A percentile compares a stretch with the other conserved stretches of the same genome.
Evolutionary conservation across 192 early-diverging fungal genomes (phyloP).

Genomic region (Chytriomyces hyalinus): DNA sequence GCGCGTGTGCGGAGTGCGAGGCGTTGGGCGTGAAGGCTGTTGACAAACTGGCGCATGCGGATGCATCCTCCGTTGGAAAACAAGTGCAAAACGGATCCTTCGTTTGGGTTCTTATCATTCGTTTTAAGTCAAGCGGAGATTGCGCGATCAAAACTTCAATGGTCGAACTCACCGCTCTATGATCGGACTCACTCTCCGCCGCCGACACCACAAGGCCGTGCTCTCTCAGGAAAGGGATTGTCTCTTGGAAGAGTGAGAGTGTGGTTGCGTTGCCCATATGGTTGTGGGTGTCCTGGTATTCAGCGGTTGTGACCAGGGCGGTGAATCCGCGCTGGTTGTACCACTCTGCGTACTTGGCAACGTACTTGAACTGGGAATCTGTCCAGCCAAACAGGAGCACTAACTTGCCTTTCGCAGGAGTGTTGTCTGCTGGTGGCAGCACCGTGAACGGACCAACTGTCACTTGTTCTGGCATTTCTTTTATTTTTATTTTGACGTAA

Average conservation of each 20-base stretch:
- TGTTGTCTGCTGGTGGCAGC: not conserved
- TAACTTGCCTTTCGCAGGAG: not conserved
- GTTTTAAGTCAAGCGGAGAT: not conserved
- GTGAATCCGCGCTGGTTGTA: constrained; percentile 5
- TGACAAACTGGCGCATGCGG: not conserved
- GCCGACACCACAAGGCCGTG: not conserved
- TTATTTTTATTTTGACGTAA: not conserved
- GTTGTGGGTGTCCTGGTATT: not conserved
- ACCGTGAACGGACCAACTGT: not conserved
- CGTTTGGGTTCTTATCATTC: not conserved
- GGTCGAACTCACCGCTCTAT: not conserved
- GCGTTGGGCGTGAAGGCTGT: not conserved
- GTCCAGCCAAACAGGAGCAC: constrained; percentile 22
- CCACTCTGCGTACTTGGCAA: constrained; percentile 19
- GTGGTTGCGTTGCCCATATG: not conserved
- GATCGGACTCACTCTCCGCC: not conserved
- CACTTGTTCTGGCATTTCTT: not conserved
- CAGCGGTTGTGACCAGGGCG: not conserved
- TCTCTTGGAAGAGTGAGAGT: not conserved
- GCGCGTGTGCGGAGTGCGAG: not conserved
- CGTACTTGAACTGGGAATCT: constrained; percentile 19
- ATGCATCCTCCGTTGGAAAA: constrained; percentile 22
- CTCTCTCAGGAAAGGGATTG: not conserved
- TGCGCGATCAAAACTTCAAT: not conserved
- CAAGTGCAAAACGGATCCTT: not conserved